Evolutionary conservation across 2,329 filamentous ascomycete genomes (phyloP), one percentile per base, ranked within the genome.

Genomic region (Diaporthe vaccinii): DNA sequence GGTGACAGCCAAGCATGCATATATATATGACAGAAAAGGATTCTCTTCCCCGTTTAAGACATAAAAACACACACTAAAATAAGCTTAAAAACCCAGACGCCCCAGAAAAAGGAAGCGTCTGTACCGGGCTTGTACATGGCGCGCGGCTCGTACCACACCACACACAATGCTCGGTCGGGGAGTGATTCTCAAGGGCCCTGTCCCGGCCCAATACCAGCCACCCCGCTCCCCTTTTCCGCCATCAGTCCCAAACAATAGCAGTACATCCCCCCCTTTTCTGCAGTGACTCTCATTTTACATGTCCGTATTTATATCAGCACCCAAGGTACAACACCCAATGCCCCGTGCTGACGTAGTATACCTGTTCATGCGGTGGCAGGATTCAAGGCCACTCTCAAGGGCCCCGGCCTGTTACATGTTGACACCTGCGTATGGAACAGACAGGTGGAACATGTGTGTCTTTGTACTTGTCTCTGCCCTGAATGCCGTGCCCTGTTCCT

Each of bases 41-140:
- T 55, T 6, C 7, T 9, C 8, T 31, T 9, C 57, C 49, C 57
- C 55, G 34, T 39, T 62, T 62, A 15, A 15, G 31, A 34, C 70
- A 73, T 73, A 25, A 22, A 1, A 31, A 3, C 65, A 55, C 65
- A 7, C 49, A 55, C 65, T 41, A 69, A 69, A 69, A 65, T 65
- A 73, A 73, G 70, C 70, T 73, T 73, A 73, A 73, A 73, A n/a
- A 20, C 28, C 36, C 51, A 36, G 20, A 31, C 70, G 70, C 34
- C 65, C 36, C 46, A 15, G 31, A 25, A 28, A 51, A 25, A 68
- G 46, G 46, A 68, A 20, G 12, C 12, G 22, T 5, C 4, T n/a
- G 44, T 51, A 31, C 65, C 34, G 44, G 34, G 15, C 65, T 46
- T 28, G 65, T 55, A 55, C n/a, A 53, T 25, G 5, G 10, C 15